Percentiles rank a stretch among this genome's conserved stretches.
These are phyloP conservation scores for Fusarium guadeloupense DNA, from an alignment of 2,329 filamentous ascomycete species.

Conservation along the genomic window DNA sequence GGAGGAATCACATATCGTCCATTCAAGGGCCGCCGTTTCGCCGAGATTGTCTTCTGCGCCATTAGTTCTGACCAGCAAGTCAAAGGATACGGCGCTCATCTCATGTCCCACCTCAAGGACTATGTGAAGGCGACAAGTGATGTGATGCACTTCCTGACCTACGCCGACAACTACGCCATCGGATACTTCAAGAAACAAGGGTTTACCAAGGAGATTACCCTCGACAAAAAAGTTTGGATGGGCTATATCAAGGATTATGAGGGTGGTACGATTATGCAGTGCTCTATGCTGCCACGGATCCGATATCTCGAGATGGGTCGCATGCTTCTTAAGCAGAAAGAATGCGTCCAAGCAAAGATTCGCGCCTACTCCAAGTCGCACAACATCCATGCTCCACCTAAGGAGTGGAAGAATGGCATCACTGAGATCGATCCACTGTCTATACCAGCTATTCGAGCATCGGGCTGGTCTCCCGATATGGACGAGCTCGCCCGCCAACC, in stretches of 20 bases:
- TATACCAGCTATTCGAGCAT: slow-evolving; percentile 88
- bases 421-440: slow-evolving; percentile 82
- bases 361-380: slow-evolving; percentile 89
- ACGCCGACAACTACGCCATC: slow-evolving; percentile 98
- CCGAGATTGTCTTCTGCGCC: slow-evolving; percentile 98
- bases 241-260: slow-evolving; percentile 99
- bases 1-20: slow-evolving; percentile 96
- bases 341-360: slow-evolving; percentile 94
- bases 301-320: slow-evolving; percentile 92
- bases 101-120: slow-evolving; percentile 98
- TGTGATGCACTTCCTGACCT: slow-evolving; percentile 98
- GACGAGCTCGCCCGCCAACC: slow-evolving; percentile 95
- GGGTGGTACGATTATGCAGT: slow-evolving; percentile 99
- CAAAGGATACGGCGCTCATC: slow-evolving; percentile 95
- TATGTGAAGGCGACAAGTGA: slow-evolving; percentile 97
- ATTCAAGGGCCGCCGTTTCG: slow-evolving; percentile 90
- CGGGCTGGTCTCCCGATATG: slow-evolving; percentile 97
- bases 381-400: slow-evolving; percentile 84
- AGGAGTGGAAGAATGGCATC: slow-evolving; percentile 82
- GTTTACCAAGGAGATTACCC: slow-evolving; percentile 97
- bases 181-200: slow-evolving; percentile 99
- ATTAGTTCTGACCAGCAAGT: slow-evolving; percentile 98
- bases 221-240: slow-evolving; percentile 94
- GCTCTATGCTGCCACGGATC: slow-evolving; percentile 93
- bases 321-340: slow-evolving; percentile 97